Evolutionary conservation across 495 filamentous ascomycete species (phyloP), one percentile per base, ranked within the genome.

Genomic region (Apiosordaria backusii): DNA sequence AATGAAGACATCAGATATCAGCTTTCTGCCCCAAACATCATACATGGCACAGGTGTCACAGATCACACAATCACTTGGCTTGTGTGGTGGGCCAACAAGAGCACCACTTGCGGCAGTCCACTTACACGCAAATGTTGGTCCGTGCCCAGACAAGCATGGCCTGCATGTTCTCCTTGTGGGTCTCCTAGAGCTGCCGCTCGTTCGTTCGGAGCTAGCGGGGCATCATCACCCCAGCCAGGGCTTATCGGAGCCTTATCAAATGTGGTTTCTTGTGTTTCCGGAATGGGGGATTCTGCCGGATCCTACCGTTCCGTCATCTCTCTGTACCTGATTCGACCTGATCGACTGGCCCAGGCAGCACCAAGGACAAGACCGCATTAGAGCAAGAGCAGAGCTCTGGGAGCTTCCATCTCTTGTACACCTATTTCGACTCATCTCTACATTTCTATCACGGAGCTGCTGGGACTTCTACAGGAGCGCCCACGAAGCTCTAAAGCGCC

Each of bases 161-260:
- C 22, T 55, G 52, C 52, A 55, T 55, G 35, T 45, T 45, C 35
- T 55, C 4, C 40, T 4, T 15, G 52, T 19, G 73, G 70, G 70
- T 57, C 58, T 61, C 59, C 65, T 71, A 71, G 65, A 54, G 57
- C 63, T 18, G 15, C 15, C 18, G 27, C 57, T n/a, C n/a, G n/a
- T n/a, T n/a, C 57, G 57, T 59, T 23, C 57, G 23, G 57, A 59
- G 23, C 16, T 18, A 59, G 4, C n/a, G 26, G 26, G 23, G 26
- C 16, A 24, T n/a, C 4, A 53, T 4, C 50, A 21, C 19, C 9
- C 19, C 19, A 57, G 6, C 7, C 22, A 21, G 23, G 7, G 5
- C 57, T 25, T 59, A 26, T 25, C 22, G 19, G 4, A 57, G 53
- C 53, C 7, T 57, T 57, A 57, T 57, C 53, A 22, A 21, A 57